A percentile compares a stretch with the other conserved stretches of the same genome.
Evolutionary conservation across 2,329 filamentous ascomycete genomes (phyloP).

Genomic region (Cryphonectria nitschkei): DNA sequence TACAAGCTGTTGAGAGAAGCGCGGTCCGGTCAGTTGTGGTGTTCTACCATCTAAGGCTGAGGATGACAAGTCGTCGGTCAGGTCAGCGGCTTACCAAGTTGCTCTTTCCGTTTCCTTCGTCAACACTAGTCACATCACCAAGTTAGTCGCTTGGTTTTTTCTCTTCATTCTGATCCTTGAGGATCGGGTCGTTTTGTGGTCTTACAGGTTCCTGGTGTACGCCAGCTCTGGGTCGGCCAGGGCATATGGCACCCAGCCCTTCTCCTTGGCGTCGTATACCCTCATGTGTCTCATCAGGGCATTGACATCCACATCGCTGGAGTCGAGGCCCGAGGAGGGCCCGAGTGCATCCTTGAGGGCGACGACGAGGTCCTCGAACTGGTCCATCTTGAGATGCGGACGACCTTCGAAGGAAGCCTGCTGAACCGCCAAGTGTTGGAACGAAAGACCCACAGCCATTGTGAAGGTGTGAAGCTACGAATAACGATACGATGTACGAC

Average conservation of each 20-base stretch:
- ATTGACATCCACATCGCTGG: slow-evolving; percentile 76
- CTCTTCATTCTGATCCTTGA: background rate
- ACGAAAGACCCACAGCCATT: slow-evolving; percentile 36
- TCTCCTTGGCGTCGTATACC: slow-evolving; percentile 68
- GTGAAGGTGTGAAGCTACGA: slow-evolving; percentile 17
- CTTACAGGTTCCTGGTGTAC: slow-evolving; percentile 78
- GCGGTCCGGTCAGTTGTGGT: slow-evolving; percentile 28
- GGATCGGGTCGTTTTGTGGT: background rate
- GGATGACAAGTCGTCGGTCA: background rate
- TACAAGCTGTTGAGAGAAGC: slow-evolving; percentile 63
- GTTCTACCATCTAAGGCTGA: background rate
- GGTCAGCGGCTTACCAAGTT: slow-evolving; percentile 48
- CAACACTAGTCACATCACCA: slow-evolving; percentile 53
- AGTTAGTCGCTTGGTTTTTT: slow-evolving; percentile 7
- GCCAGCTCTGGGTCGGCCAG: slow-evolving; percentile 69
- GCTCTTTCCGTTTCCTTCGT: slow-evolving; percentile 76
- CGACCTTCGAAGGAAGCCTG: slow-evolving; percentile 4
- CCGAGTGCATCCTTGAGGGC: slow-evolving; percentile 77
- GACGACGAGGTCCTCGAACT: slow-evolving; percentile 72
- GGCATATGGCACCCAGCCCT: slow-evolving; percentile 76
- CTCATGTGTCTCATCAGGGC: slow-evolving; percentile 75
- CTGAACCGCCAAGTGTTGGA: background rate
- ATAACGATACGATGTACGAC: slow-evolving; percentile 6
- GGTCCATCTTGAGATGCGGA: slow-evolving; percentile 29
- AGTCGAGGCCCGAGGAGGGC: slow-evolving; percentile 79